Evolutionary conservation across 2,329 filamentous ascomycete genomes (phyloP), one percentile per base, ranked within the genome.

Genomic region (Pseudogymnoascus sp.): DNA sequence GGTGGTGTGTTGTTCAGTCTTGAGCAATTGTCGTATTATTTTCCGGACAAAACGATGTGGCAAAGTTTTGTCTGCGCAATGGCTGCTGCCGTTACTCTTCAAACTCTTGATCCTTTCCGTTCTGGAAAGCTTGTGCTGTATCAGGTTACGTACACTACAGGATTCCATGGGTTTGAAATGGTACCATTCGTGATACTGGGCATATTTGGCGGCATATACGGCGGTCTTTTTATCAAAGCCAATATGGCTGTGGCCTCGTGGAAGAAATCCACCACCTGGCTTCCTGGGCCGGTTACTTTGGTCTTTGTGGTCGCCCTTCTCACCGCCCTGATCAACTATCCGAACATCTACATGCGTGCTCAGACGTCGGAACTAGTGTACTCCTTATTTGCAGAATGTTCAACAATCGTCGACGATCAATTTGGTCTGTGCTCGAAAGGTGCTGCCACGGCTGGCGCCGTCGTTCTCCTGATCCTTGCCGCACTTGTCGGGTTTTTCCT

Each of bases 31-130:
- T 95, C 91, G 0, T 97, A 96, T 72, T 97, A 96, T 73, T 97
- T 97, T 67, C 92, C 94, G 0, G 92, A 97, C 74, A 97, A 97
- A 74, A 97, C 94, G 8, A 97, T 99, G 94, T 99, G 94, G 94
- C 94, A 96, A 72, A 96, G 91, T 68, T 99, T 99, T 70, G 94
- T 99, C 38, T 97, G 94, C 68, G 94, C 94, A 71, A 97, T 97
- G 92, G 90, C 95, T n/a, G 94, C 92, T 13, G 92, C 94, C 15
- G 90, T 97, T 35, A 90, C 91, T 12, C 79, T 99, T 3, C 92
- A 97, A 72, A 90, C 90, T 4, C 82, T 96, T 63, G 94, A 99
- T 71, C 94, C 94, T 3, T 96, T 97, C 71, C 84, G 94, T 59
- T 95, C 92, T 1, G 94, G 92, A 59, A 95, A 99, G 72, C 86